These are phyloP conservation scores for Gentiana dahurica DNA, from an alignment of 257 asterid species.

Conservation along the genomic window DNA sequence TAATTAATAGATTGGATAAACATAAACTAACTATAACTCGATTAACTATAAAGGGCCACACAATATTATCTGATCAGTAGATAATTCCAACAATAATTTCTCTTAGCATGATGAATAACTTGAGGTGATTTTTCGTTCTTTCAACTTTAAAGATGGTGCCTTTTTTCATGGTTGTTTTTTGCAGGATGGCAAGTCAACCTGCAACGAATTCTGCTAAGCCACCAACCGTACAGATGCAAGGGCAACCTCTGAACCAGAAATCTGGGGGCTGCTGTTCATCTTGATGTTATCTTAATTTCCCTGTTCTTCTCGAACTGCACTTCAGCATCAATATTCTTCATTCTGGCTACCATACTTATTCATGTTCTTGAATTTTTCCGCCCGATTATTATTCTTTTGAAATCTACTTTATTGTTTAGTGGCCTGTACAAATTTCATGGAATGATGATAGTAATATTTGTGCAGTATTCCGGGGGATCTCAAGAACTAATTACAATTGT, in stretches of 20 bases:
- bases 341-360: not conserved
- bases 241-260: constrained; percentile 69
- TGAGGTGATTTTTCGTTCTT: not conserved
- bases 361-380: constrained; percentile 4
- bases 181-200: constrained; percentile 80
- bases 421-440: constrained; percentile 24
- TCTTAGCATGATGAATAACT: too few relatives aligned
- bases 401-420: constrained; percentile 10
- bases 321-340: constrained; percentile 2
- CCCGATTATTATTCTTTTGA: constrained; percentile 29
- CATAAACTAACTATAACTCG: not conserved
- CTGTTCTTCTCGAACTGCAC: constrained; percentile 1
- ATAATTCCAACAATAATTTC: too few relatives aligned
- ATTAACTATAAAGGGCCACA: not conserved
- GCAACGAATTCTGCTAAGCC: constrained; percentile 44
- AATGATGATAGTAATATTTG: not conserved
- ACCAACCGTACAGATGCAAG: constrained; percentile 64
- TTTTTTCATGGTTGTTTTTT: not conserved
- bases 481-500: too few relatives aligned
- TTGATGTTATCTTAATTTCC: too few relatives aligned
- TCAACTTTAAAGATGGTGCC: not conserved
- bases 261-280: constrained; percentile 71
- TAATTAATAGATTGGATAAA: too few relatives aligned
- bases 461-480: not conserved
- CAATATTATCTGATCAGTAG: too few relatives aligned